Evolutionary conservation across 371 early-diverging fungal genomes (phyloP).

Genomic region (Mortierella sp.): DNA sequence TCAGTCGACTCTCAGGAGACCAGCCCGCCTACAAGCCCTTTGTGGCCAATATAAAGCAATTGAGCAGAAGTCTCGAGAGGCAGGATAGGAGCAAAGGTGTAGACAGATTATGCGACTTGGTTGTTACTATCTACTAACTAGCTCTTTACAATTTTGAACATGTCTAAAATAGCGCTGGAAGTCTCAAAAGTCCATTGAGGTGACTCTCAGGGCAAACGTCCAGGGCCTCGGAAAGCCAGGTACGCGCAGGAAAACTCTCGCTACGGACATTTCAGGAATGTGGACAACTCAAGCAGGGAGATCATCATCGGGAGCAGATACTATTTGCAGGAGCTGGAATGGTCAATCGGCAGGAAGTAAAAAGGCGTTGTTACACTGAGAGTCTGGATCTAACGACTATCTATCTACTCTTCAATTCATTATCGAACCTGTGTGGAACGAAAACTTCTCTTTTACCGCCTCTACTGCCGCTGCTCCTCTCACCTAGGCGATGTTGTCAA

Average conservation of each 20-base stretch:
- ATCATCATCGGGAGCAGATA: not conserved
- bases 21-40: not conserved
- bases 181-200: constrained; percentile 51
- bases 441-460: not conserved
- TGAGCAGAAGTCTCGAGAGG: not conserved
- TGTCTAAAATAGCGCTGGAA: constrained; percentile 44
- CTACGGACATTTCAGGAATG: not conserved
- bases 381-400: not conserved
- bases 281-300: not conserved
- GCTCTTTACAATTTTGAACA: not conserved
- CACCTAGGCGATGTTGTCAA: constrained; percentile 50
- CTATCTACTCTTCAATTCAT: not conserved
- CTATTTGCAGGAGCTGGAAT: not conserved
- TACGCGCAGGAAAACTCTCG: constrained; percentile 9
- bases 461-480: not conserved
- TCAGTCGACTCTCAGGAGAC: not conserved
- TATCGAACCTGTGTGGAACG: not conserved
- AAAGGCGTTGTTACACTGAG: not conserved
- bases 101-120: not conserved
- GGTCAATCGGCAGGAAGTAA: too few relatives aligned
- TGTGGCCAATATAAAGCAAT: not conserved
- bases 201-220: constrained; percentile 48
- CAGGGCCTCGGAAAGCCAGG: constrained; percentile 58
- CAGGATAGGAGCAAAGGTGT: not conserved
- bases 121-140: not conserved